These are phyloP conservation scores for Colletotrichum filicis DNA, from an alignment of 2,329 filamentous ascomycete species.

Conservation along the genomic window DNA sequence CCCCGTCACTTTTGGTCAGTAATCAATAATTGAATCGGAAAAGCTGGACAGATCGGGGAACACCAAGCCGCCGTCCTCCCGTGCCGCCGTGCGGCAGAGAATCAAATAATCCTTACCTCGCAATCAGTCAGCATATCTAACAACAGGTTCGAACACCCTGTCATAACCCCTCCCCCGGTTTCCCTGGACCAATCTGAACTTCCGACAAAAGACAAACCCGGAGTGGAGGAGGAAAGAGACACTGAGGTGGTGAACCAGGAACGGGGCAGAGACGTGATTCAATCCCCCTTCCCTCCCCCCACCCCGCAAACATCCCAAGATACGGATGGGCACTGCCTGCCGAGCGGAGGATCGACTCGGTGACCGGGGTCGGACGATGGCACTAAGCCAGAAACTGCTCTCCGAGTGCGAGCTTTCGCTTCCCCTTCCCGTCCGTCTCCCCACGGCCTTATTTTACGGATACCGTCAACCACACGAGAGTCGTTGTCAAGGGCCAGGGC, in stretches of 20 bases:
- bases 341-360: not conserved
- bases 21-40: not conserved
- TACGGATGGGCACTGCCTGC: not conserved
- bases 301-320: not conserved
- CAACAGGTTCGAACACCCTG: not conserved
- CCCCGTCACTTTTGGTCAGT: not conserved
- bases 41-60: not conserved
- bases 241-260: not conserved
- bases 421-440: not conserved
- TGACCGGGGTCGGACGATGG: not conserved
- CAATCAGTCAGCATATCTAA: not conserved
- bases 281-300: not conserved
- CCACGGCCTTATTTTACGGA: not conserved
- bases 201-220: not conserved
- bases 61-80: not conserved
- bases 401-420: not conserved
- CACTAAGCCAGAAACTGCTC: not conserved
- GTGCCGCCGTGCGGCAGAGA: not conserved
- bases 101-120: not conserved
- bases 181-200: not conserved
- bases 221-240: not conserved
- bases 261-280: constrained; percentile 11
- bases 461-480: not conserved
- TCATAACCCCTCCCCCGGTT: not conserved
- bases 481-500: not conserved